Conservation (phyloP, 352 stramenopile species). For the Thraustochytrium striatum region DNA sequence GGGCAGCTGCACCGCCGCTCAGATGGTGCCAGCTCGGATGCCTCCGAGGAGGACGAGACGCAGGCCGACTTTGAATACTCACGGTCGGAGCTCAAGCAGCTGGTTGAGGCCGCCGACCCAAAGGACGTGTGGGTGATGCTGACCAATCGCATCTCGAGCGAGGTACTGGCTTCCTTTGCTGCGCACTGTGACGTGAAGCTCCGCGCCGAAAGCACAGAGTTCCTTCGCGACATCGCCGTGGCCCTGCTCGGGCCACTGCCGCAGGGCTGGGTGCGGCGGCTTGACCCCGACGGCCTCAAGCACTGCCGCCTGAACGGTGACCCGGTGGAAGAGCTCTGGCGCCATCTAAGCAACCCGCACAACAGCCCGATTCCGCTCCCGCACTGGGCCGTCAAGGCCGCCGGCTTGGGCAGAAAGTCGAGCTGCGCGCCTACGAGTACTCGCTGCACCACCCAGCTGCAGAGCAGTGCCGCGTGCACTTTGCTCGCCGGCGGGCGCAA, state of each 20-base stretch:
- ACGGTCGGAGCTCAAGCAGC: no score
- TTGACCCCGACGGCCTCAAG: conserved; percentile 23
- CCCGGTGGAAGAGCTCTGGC: no score
- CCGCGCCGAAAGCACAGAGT: not conserved
- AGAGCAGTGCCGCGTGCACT: not conserved
- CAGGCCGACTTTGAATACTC: no score
- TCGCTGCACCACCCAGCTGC: conserved; percentile 1
- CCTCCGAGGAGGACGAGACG: no score
- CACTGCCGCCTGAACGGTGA: no score
- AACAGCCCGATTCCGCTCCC: no score
- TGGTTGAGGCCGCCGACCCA: not conserved
- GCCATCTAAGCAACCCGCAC: no score
- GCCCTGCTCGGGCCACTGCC: not conserved
- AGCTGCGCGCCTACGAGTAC: not conserved
- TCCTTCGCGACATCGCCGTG: conserved; percentile 8
- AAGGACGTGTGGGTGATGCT: conserved; percentile 8
- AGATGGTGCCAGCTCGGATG: no score
- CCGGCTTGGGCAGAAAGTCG: not conserved
- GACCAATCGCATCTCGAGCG: not conserved
- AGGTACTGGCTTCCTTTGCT: conserved; percentile 1
- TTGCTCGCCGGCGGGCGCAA: not conserved
- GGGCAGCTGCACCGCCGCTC: no score
- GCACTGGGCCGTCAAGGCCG: not conserved
- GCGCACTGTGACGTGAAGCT: not conserved
- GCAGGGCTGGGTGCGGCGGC: not conserved